These are phyloP conservation scores for Candida jianshihensis DNA, from an alignment of 805 yeast genomes.

Conservation along the genomic window DNA sequence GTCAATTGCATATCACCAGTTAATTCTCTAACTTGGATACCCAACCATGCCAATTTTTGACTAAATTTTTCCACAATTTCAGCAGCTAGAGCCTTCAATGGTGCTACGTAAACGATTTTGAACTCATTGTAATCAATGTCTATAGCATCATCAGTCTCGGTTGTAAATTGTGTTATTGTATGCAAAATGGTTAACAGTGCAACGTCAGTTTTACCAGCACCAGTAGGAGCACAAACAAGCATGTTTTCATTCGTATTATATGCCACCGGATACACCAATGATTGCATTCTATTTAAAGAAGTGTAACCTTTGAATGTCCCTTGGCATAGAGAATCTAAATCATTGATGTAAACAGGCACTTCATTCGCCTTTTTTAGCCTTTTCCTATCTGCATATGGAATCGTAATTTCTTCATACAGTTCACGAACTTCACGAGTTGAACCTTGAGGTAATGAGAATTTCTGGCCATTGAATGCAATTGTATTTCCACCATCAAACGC, in stretches of 20 bases:
- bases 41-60: constrained; percentile 73
- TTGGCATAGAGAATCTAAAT: constrained; percentile 70
- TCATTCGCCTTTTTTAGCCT: constrained; percentile 32
- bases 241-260: constrained; percentile 90
- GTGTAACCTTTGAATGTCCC: constrained; percentile 79
- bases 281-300: constrained; percentile 80
- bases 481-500: constrained; percentile 60
- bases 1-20: constrained; percentile 96
- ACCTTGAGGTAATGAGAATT: constrained; percentile 74
- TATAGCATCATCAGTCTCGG: constrained; percentile 43
- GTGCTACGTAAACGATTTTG: constrained; percentile 89
- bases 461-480: constrained; percentile 74
- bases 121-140: constrained; percentile 78
- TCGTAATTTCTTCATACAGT: constrained; percentile 70
- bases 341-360: constrained; percentile 48
- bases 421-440: constrained; percentile 59
- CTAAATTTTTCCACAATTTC: constrained; percentile 91
- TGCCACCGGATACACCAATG: constrained; percentile 86
- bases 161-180: constrained; percentile 65
- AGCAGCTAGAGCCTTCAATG: constrained; percentile 89
- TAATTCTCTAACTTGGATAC: constrained; percentile 77
- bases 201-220: constrained; percentile 96
- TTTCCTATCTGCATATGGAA: constrained; percentile 63
- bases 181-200: constrained; percentile 78
- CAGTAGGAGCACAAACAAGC: constrained; percentile 96